Evolutionary conservation across 176 grass and related monocot genomes (phyloP), one percentile per base, ranked within the genome.

Genomic region (Rhynchospora tenuis): DNA sequence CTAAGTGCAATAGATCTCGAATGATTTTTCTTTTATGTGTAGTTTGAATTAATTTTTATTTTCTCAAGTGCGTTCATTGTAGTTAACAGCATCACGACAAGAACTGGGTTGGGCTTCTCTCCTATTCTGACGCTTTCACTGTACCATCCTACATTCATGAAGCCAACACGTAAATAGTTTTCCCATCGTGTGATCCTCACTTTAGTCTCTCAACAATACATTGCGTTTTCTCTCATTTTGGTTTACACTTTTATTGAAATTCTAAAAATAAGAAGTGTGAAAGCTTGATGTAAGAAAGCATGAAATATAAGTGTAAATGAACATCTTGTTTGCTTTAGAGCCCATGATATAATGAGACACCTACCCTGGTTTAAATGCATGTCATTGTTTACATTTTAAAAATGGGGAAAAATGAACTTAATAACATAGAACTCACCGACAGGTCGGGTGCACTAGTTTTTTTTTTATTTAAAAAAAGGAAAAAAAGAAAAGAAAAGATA

Each of bases 81-180:
- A 64, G 78, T 23, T 81, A 20, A 81, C 73, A 77, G 7, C 50
- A 56, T 56, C 73, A 11, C 7, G 50, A 77, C 54, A 77, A 48
- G 50, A 77, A 77, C 50, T 14, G 47, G 47, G 6, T 76, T 16
- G 13, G 50, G 73, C 73, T 56, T 56, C 23, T 54, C 73, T 77
- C 73, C 24, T 4, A 56, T 28, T 56, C 24, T 56, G 73, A 56
- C 50, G 14, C 73, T 76, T 76, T 55, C 72, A 76, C 48, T 76
- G 48, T 76, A 76, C 17, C 72, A 75, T 54, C 72, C 72, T 54
- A 75, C 72, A 54, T 75, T 75, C 47, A 75, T 75, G 72, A 75
- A 75, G 72, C 22, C 47, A 55, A 20, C 47, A 55, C 47, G 24
- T 55, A 13, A 76, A 76, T 76, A 76, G 73, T 48, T 76, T 55